Percentiles rank a stretch among this genome's conserved stretches.
Evolutionary conservation across 371 early-diverging fungal genomes (phyloP).

Genomic region (Circinella umbellata): DNA sequence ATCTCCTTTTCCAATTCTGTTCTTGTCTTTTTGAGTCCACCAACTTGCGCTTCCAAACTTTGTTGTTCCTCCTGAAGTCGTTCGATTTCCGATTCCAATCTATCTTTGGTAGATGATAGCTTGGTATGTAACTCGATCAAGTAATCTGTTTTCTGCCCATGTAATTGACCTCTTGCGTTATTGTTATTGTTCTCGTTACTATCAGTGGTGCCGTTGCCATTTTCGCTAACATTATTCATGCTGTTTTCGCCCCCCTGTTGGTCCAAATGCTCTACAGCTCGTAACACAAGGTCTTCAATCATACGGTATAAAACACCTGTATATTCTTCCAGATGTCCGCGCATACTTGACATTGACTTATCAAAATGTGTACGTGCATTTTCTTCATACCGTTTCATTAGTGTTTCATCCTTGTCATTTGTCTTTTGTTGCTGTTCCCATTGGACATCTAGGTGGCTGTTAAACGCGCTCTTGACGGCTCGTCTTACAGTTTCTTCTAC

Average conservation of each 20-base stretch:
- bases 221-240: background rate
- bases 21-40: conserved; percentile 23
- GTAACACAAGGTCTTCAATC: conserved; percentile 45
- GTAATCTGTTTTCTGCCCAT: conserved; percentile 5
- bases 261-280: conserved; percentile 43
- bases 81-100: conserved; percentile 29
- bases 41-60: conserved; percentile 19
- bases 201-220: background rate
- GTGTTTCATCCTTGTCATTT: conserved; percentile 34
- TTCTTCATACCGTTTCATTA: conserved; percentile 50
- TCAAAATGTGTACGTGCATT: conserved; percentile 51
- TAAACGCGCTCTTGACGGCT: conserved; percentile 48
- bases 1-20: conserved; percentile 32
- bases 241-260: background rate
- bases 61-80: conserved; percentile 30
- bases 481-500: conserved; percentile 51
- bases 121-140: conserved; percentile 29
- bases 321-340: conserved; percentile 47
- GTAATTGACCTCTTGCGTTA: background rate
- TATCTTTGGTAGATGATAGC: conserved; percentile 27
- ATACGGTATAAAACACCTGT: conserved; percentile 54
- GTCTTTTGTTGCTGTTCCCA: conserved; percentile 31
- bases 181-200: too few species aligned
- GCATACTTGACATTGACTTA: conserved; percentile 47
- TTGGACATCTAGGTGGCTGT: conserved; percentile 34